Conservation (phyloP, 2,329 filamentous ascomycete species). For the Neobulgaria alba region DNA sequence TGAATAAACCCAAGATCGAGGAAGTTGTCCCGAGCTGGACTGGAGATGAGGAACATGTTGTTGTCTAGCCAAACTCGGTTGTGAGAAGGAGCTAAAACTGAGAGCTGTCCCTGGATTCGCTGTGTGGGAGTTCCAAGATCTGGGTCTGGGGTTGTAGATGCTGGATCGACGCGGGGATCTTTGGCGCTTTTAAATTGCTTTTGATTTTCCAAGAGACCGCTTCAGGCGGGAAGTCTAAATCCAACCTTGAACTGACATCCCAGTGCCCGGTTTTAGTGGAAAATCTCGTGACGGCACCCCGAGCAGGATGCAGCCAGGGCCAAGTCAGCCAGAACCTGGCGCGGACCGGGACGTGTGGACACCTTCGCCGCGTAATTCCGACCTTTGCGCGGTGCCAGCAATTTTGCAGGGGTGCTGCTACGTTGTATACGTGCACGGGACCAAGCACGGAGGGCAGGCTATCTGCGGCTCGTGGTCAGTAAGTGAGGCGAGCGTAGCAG, state of each 20-base stretch:
- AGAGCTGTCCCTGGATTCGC: conserved; percentile 6
- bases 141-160: conserved; percentile 5
- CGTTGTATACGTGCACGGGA: too few relatives aligned
- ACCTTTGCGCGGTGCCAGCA: too few relatives aligned
- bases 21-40: neutral
- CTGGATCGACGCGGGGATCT: conserved; percentile 9
- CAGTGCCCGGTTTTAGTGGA: neutral
- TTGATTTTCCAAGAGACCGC: conserved; percentile 4
- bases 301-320: too few relatives aligned
- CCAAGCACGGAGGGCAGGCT: too few relatives aligned
- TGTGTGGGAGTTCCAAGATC: conserved; percentile 15
- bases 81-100: conserved; percentile 1
- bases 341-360: too few relatives aligned
- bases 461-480: too few relatives aligned
- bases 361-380: too few relatives aligned
- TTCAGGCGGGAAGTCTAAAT: conserved; percentile 10
- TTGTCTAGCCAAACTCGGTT: neutral
- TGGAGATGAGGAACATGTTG: neutral
- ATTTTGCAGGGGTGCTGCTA: too few relatives aligned
- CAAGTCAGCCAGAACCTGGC: too few relatives aligned
- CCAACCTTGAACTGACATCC: neutral
- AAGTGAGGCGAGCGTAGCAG: too few relatives aligned
- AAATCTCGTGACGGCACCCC: too few relatives aligned
- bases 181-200: neutral
- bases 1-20: conserved; percentile 3